Evolutionary conservation across 805 yeast species (phyloP).

Genomic region (Torulaspora maleeae): DNA sequence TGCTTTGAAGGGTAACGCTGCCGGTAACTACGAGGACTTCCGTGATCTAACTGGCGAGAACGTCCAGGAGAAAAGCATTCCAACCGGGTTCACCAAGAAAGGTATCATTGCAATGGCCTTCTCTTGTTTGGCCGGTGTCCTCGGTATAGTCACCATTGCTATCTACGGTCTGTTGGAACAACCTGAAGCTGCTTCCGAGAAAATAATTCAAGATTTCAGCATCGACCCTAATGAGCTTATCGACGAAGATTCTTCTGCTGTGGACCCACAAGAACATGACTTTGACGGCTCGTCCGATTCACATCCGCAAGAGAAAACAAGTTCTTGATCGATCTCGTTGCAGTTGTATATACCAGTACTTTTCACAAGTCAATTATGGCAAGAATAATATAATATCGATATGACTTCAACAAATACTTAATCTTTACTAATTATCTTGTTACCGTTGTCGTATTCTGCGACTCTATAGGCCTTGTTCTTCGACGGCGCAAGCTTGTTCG

Average conservation of each 20-base stretch:
- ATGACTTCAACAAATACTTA: not conserved
- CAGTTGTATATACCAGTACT: not conserved
- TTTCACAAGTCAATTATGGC: not conserved
- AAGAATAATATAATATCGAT: not conserved
- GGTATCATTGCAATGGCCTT: conserved; percentile 94
- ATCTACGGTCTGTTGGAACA: conserved; percentile 84
- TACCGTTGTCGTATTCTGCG: conserved; percentile 1
- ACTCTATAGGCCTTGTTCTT: not conserved
- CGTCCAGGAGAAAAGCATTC: conserved; percentile 61
- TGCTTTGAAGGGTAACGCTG: conserved; percentile 75
- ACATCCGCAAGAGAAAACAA: conserved; percentile 1
- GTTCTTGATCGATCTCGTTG: not conserved
- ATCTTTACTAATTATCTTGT: not conserved
- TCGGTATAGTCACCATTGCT: conserved; percentile 74
- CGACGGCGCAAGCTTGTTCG: not conserved
- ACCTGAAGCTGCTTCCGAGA: conserved; percentile 54
- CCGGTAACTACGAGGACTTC: conserved; percentile 63
- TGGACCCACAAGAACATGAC: conserved; percentile 39
- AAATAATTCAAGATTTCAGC: conserved; percentile 51
- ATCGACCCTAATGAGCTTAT: conserved; percentile 41
- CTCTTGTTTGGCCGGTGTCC: conserved; percentile 77
- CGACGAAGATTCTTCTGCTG: conserved; percentile 25
- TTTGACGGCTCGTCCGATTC: conserved; percentile 28
- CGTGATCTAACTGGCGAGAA: conserved; percentile 71
- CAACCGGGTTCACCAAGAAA: conserved; percentile 87